Conservation (phyloP, 2,329 filamentous ascomycete species). For the Raffaelea ambrosiae region DNA sequence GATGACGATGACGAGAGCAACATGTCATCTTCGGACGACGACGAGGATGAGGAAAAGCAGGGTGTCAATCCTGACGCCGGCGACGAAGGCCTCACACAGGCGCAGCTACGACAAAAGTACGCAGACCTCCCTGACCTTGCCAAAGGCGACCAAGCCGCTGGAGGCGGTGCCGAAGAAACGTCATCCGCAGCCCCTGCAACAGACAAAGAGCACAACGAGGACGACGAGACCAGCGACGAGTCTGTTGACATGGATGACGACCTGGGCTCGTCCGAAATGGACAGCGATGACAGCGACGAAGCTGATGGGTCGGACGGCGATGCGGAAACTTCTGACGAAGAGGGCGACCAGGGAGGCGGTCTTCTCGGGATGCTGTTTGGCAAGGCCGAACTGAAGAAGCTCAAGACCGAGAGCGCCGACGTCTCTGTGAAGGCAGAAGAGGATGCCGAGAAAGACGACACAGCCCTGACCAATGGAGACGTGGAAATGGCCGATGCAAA, state of each 20-base stretch:
- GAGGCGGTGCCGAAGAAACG: slow-evolving; percentile 16
- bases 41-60: slow-evolving; percentile 33
- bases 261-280: slow-evolving; percentile 49
- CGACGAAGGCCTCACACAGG: slow-evolving; percentile 59
- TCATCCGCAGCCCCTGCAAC: slow-evolving; percentile 14
- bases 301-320: slow-evolving; percentile 37
- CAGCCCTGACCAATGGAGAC: slow-evolving; percentile 15
- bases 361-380: slow-evolving; percentile 51
- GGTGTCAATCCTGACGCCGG: slow-evolving; percentile 43
- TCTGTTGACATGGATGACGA: slow-evolving; percentile 63
- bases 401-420: slow-evolving; percentile 36
- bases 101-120: slow-evolving; percentile 62
- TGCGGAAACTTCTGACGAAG: slow-evolving; percentile 28
- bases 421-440: slow-evolving; percentile 15
- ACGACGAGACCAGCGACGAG: slow-evolving; percentile 51
- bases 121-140: slow-evolving; percentile 49
- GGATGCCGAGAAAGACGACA: slow-evolving; percentile 27
- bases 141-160: slow-evolving; percentile 11
- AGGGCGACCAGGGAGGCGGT: slow-evolving; percentile 34
- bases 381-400: slow-evolving; percentile 46
- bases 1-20: slow-evolving; percentile 38
- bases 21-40: slow-evolving; percentile 55
- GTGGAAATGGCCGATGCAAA: slow-evolving; percentile 24
- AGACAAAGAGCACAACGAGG: slow-evolving; percentile 14
- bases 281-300: slow-evolving; percentile 34